phyloP scores from a whole-genome alignment of 192 early-diverging fungal species.

The Rhizophagus sp. region DNA sequence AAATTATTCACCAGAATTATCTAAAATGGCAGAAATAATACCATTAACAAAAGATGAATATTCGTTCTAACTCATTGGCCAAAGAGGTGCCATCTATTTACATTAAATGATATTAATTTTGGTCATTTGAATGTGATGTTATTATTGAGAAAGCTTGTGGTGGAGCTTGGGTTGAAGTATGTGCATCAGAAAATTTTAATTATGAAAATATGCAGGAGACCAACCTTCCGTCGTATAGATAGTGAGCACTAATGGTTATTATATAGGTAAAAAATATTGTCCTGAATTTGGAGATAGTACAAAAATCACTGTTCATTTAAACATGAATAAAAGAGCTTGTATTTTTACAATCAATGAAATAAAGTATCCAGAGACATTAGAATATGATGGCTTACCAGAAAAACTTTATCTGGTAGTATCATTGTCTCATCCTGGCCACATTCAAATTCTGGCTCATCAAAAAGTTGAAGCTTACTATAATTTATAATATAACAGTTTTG shows the following conservation, averaged over 20 bases:
- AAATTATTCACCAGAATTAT: not conserved
- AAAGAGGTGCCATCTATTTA: too few relatives aligned
- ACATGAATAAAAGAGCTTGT: constrained; percentile 19
- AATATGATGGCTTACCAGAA: constrained; percentile 1
- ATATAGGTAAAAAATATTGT: not conserved
- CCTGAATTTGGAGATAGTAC: not conserved
- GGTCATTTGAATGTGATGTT: constrained; percentile 14
- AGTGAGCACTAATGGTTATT: not conserved
- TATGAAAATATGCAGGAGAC: not conserved
- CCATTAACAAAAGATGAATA: too few relatives aligned
- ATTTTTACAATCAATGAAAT: constrained; percentile 21
- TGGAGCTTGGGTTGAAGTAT: not conserved
- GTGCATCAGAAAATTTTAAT: not conserved
- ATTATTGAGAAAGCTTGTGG: not conserved
- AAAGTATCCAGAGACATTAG: not conserved
- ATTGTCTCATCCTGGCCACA: not conserved
- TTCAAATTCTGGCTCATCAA: not conserved
- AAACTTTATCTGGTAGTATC: constrained; percentile 21
- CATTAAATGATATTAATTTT: too few relatives aligned
- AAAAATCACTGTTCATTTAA: constrained; percentile 17
- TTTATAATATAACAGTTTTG: too few relatives aligned
- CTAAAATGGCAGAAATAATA: not conserved
- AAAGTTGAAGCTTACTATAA: too few relatives aligned
- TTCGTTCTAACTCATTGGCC: too few relatives aligned
- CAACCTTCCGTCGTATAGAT: not conserved